Percentiles rank a stretch among this genome's conserved stretches.
phyloP scores from a whole-genome alignment of 2,329 filamentous ascomycete genomes.

The Phaeosphaeriaceae sp. region DNA sequence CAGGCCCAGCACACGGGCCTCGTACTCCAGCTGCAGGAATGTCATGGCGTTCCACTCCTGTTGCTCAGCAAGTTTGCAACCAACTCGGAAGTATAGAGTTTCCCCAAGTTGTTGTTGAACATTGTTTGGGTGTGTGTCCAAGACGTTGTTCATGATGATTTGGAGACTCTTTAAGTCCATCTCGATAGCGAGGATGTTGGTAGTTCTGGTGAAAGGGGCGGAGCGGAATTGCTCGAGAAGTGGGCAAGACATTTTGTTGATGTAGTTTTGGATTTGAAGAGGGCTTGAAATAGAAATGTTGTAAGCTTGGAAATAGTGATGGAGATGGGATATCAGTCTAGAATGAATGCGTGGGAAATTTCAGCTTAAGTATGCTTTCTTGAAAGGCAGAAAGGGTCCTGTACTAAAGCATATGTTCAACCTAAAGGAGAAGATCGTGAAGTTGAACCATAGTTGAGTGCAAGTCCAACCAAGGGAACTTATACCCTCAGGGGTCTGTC shows the following conservation, averaged over 20 bases:
- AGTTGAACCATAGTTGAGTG: too few species aligned
- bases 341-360: too few species aligned
- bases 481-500: too few species aligned
- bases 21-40: slow-evolving; percentile 7
- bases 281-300: background rate
- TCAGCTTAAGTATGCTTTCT: too few species aligned
- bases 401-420: too few species aligned
- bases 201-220: background rate
- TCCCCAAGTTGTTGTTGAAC: slow-evolving; percentile 1
- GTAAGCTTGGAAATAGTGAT: background rate
- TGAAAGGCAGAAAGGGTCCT: too few species aligned
- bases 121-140: background rate
- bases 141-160: background rate
- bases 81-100: slow-evolving; percentile 2
- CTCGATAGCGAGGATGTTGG: background rate
- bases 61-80: background rate
- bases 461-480: too few species aligned
- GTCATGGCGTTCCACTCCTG: slow-evolving; percentile 9
- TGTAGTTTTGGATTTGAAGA: background rate
- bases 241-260: background rate
- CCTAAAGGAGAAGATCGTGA: too few species aligned
- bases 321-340: too few species aligned
- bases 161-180: background rate
- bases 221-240: background rate
- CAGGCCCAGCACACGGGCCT: slow-evolving; percentile 3